Evolutionary conservation across 768 basidiomycete genomes (phyloP).

Genomic region (Tricholoma bakamatsutake): DNA sequence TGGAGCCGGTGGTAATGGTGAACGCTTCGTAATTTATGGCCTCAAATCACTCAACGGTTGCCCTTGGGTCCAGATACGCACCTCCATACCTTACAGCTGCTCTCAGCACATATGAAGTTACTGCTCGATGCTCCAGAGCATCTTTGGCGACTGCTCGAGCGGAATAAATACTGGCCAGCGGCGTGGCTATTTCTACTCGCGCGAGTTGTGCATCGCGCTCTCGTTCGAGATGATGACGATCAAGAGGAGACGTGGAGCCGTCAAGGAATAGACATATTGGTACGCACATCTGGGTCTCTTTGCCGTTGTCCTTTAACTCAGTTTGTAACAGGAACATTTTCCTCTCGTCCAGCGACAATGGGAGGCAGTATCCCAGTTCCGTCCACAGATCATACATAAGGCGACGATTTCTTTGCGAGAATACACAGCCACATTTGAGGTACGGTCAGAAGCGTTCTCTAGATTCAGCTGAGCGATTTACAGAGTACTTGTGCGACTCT

Average conservation of each 20-base stretch:
- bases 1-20: constrained; percentile 36
- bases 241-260: constrained; percentile 59
- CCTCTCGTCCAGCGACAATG: constrained; percentile 90
- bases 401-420: constrained; percentile 81
- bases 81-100: constrained; percentile 59
- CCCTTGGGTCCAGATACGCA: constrained; percentile 47
- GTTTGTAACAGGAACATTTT: constrained; percentile 60
- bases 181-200: constrained; percentile 86
- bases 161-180: constrained; percentile 73
- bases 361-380: constrained; percentile 84
- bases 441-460: constrained; percentile 23
- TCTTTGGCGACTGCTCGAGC: constrained; percentile 82
- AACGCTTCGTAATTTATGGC: constrained; percentile 9
- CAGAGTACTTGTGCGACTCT: constrained; percentile 76
- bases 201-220: constrained; percentile 74
- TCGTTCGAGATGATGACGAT: constrained; percentile 59
- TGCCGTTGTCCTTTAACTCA: not conserved
- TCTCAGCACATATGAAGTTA: constrained; percentile 89
- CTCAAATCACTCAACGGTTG: not conserved
- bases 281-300: constrained; percentile 24
- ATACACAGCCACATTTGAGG: constrained; percentile 43
- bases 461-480: not conserved
- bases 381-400: constrained; percentile 82
- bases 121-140: constrained; percentile 89
- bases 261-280: constrained; percentile 59